Conservation (phyloP, 345 rosid species). For the Populus nigra region DNA sequence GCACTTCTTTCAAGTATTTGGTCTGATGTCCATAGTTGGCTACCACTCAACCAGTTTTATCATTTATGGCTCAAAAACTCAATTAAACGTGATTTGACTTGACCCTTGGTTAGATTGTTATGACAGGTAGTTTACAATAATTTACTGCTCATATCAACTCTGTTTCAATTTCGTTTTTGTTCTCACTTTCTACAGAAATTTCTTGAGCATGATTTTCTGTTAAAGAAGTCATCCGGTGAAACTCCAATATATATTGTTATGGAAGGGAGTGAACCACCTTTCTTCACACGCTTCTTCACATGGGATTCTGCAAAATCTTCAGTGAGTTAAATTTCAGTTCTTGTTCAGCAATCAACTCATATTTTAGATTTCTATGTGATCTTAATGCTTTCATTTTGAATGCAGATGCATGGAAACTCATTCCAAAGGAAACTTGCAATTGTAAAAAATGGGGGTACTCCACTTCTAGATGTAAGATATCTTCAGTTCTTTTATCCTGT, state of each 20-base stretch:
- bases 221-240: constrained; percentile 66
- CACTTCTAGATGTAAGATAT: constrained; percentile 62
- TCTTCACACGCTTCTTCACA: constrained; percentile 85
- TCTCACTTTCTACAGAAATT: constrained; percentile 57
- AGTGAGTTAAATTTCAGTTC: constrained; percentile 45
- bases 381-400: constrained; percentile 18
- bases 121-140: not conserved
- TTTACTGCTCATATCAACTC: not conserved
- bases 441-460: constrained; percentile 69
- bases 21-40: not conserved
- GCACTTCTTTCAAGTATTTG: not conserved
- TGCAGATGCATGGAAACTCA: constrained; percentile 95
- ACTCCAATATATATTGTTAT: constrained; percentile 66
- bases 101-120: no score
- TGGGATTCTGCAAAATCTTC: constrained; percentile 87
- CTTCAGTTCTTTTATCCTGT: constrained; percentile 7
- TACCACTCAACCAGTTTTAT: not conserved
- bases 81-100: no score
- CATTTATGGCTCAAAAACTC: no score
- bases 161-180: not conserved
- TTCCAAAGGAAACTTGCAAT: constrained; percentile 86
- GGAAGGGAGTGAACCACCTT: constrained; percentile 94
- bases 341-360: not conserved
- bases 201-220: constrained; percentile 67
- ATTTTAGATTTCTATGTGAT: constrained; percentile 8